Evolutionary conservation across 1,139 yeast species (phyloP).

Genomic region (Candida labiduridarum): DNA sequence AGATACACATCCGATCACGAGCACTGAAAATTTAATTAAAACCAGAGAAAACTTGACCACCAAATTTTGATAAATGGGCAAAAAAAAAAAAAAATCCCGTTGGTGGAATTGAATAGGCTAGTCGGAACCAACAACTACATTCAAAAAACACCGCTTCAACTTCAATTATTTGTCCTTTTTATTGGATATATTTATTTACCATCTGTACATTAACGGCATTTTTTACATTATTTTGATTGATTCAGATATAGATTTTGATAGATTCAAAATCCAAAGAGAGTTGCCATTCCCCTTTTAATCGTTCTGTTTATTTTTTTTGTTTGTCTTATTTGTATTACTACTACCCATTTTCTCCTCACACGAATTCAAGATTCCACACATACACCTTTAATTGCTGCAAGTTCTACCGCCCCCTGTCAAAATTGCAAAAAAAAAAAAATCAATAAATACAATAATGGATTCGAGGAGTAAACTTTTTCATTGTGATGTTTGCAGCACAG

Average conservation of each 20-base stretch:
- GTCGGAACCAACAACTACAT: background rate
- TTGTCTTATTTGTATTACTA: constrained; percentile 6
- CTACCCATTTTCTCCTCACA: background rate
- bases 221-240: constrained; percentile 20
- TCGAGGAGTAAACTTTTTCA: constrained; percentile 61
- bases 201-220: constrained; percentile 9
- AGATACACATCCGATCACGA: background rate
- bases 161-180: background rate
- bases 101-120: background rate
- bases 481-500: constrained; percentile 94
- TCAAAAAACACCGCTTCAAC: background rate
- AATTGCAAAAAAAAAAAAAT: constrained; percentile 10
- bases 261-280: constrained; percentile 9
- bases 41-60: background rate
- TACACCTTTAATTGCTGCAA: background rate
- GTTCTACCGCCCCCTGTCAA: background rate
- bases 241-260: constrained; percentile 15
- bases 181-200: background rate
- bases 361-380: background rate
- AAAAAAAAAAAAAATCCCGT: background rate
- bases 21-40: background rate
- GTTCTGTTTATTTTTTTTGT: constrained; percentile 3
- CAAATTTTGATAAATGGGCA: background rate
- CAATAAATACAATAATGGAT: constrained; percentile 21
- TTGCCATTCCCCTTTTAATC: background rate